These are phyloP conservation scores for Yarrowia sp. DNA, from an alignment of 805 yeast species.

Conservation along the genomic window DNA sequence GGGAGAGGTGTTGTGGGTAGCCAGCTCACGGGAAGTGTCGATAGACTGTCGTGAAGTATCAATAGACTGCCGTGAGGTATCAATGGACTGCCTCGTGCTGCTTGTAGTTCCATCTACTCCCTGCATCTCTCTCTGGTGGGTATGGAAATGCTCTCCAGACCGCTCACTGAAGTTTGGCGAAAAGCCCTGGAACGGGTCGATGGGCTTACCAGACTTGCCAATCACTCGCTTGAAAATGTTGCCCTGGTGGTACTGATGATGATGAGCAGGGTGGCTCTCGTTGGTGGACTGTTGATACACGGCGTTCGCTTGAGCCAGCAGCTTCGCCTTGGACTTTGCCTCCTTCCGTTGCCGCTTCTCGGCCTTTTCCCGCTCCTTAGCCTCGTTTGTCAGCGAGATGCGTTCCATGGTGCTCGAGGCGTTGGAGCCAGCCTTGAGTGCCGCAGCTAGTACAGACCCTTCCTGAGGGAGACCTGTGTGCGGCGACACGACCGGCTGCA, in stretches of 20 bases:
- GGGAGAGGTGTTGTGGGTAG: not conserved
- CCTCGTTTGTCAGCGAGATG: slow-evolving; percentile 8
- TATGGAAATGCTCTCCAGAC: slow-evolving; percentile 2
- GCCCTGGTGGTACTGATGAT: slow-evolving; percentile 15
- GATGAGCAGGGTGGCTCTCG: slow-evolving; percentile 2
- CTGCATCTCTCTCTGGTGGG: slow-evolving; percentile 9
- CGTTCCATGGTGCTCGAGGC: slow-evolving; percentile 24
- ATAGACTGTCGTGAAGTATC: not conserved
- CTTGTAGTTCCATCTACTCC: not conserved
- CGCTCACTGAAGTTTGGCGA: slow-evolving; percentile 21
- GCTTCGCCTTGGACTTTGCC: slow-evolving; percentile 11
- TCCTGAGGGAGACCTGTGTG: slow-evolving; percentile 22
- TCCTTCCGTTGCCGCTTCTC: slow-evolving; percentile 18
- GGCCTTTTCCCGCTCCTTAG: slow-evolving; percentile 12
- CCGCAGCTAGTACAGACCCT: slow-evolving; percentile 22
- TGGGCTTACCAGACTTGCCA: slow-evolving; percentile 17
- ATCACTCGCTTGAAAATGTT: slow-evolving; percentile 12
- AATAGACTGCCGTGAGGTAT: not conserved
- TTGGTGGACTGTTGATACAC: slow-evolving; percentile 2
- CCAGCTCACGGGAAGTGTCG: not conserved
- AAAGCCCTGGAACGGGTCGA: slow-evolving; percentile 26
- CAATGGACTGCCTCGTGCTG: not conserved
- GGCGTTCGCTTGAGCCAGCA: slow-evolving; percentile 20
- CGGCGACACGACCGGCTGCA: slow-evolving; percentile 17
- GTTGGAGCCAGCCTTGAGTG: slow-evolving; percentile 23